phyloP scores from a whole-genome alignment of 2,329 filamentous ascomycete species.

The Purpureocillium lavendulum region DNA sequence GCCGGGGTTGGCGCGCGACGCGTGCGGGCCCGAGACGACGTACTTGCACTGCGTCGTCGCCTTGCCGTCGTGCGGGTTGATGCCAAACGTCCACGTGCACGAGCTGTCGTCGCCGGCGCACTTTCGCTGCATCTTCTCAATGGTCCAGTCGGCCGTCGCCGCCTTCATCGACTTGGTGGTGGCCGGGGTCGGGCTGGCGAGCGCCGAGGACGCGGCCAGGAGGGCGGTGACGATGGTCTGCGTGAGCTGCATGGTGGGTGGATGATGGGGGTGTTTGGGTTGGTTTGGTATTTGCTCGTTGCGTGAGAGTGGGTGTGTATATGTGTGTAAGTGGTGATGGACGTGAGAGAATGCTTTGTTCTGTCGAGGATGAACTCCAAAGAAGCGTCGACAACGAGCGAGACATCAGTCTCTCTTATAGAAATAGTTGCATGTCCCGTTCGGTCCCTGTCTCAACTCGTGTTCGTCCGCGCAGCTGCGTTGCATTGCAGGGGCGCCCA shows the following conservation, averaged over 20 bases:
- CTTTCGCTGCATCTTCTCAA: slow-evolving; percentile 28
- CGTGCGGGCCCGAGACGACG: slow-evolving; percentile 23
- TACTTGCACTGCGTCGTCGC: slow-evolving; percentile 22
- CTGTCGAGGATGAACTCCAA: too few relatives aligned
- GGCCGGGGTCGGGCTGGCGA: slow-evolving; percentile 24
- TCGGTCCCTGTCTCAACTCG: too few relatives aligned
- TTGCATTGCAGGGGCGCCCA: too few relatives aligned
- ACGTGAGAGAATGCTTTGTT: too few relatives aligned
- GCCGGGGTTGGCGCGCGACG: slow-evolving; percentile 25
- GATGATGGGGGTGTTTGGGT: neutral
- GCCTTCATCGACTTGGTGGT: slow-evolving; percentile 30
- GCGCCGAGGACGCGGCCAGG: slow-evolving; percentile 24
- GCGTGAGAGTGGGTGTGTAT: too few relatives aligned
- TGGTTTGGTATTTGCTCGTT: too few relatives aligned
- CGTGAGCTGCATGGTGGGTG: slow-evolving; percentile 34
- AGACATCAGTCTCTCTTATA: too few relatives aligned
- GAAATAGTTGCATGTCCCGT: too few relatives aligned
- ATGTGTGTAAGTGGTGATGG: too few relatives aligned
- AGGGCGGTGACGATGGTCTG: slow-evolving; percentile 21
- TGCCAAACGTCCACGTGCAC: slow-evolving; percentile 35
- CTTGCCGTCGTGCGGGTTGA: slow-evolving; percentile 22
- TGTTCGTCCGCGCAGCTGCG: too few relatives aligned
- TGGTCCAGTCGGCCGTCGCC: slow-evolving; percentile 29
- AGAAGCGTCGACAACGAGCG: too few relatives aligned
- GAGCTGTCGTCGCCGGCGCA: slow-evolving; percentile 28